A percentile compares a stretch with the other conserved stretches of the same genome.
phyloP scores from a whole-genome alignment of 257 asterid species.

The Gynochthodes officinalis region DNA sequence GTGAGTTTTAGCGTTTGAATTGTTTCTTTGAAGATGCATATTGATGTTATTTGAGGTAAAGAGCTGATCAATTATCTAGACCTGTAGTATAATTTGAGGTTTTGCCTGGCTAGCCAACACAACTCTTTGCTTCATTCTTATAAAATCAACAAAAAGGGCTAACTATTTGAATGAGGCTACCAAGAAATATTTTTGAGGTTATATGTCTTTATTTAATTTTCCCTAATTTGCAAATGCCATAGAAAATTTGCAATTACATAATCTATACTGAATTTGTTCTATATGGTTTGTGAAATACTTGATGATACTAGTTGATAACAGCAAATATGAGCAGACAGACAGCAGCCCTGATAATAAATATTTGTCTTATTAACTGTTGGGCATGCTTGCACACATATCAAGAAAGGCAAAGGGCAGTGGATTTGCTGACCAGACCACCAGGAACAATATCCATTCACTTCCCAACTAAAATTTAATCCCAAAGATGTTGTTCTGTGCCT shows the following conservation, averaged over 20 bases:
- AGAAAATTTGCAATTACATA: not conserved
- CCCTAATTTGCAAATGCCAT: not conserved
- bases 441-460: not conserved
- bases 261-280: not conserved
- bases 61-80: not conserved
- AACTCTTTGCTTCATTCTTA: not conserved
- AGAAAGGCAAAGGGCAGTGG: not conserved
- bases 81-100: not conserved
- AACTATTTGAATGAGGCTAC: not conserved
- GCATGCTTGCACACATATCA: not conserved
- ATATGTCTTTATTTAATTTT: not conserved
- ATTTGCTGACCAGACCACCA: not conserved
- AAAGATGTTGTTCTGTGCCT: not conserved
- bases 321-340: not conserved
- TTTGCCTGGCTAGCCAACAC: not conserved
- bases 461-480: not conserved
- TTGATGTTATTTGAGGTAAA: not conserved
- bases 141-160: not conserved
- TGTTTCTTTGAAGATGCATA: not conserved
- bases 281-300: not conserved
- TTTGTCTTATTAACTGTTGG: not conserved
- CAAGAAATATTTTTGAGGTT: not conserved
- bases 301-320: not conserved
- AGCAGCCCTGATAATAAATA: not conserved
- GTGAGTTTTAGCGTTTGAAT: not conserved